Conservation (phyloP, 805 yeast species). For the Maudiozyma bulderi region DNA sequence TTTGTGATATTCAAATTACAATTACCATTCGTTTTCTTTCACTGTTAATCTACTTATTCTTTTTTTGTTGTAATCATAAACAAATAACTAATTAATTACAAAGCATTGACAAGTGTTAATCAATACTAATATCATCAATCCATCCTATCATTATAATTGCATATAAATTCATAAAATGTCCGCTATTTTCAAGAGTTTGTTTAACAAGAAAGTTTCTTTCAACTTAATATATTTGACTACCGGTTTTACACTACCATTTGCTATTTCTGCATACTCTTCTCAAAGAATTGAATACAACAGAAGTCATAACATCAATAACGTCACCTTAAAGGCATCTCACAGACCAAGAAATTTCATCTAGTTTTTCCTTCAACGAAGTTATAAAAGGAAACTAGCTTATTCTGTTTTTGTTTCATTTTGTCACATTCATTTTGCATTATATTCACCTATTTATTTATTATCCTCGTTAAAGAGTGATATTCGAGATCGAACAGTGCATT, state of each 20-base stretch:
- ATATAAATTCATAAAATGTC: neutral
- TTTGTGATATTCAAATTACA: too few relatives aligned
- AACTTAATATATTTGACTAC: neutral
- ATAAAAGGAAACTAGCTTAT: neutral
- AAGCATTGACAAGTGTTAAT: too few relatives aligned
- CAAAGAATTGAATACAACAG: conserved; percentile 4
- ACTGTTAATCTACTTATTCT: too few relatives aligned
- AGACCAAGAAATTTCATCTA: conserved; percentile 9
- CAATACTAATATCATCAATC: too few relatives aligned
- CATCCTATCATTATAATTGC: neutral
- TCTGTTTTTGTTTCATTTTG: neutral
- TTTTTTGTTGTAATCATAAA: too few relatives aligned
- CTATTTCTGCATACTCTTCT: conserved; percentile 14
- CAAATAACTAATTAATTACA: too few relatives aligned
- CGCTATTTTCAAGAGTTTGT: neutral
- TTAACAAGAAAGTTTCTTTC: neutral
- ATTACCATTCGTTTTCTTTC: too few relatives aligned
- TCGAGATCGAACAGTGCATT: too few relatives aligned
- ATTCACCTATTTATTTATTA: neutral
- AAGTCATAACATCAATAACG: conserved; percentile 1
- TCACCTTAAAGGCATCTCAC: conserved; percentile 13
- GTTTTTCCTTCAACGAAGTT: neutral
- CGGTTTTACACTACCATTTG: conserved; percentile 22
- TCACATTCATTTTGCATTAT: neutral
- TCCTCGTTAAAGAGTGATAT: too few relatives aligned